Conservation (phyloP, 2,329 filamentous ascomycete species). For the Colletotrichum sp. region DNA sequence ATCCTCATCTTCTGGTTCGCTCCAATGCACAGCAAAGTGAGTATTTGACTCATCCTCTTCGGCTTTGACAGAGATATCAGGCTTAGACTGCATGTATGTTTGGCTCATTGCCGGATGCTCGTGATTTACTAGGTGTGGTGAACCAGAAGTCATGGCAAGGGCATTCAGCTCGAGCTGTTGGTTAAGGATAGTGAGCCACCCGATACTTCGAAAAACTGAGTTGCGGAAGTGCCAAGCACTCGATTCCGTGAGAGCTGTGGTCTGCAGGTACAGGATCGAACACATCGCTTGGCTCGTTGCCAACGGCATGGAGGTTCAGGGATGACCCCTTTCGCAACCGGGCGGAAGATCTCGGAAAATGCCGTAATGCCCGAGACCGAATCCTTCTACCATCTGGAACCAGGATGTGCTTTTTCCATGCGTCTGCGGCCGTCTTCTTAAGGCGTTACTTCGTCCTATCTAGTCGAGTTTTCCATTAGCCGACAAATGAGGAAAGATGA, state of each 20-base stretch:
- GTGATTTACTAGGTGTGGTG: background rate
- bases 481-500: background rate
- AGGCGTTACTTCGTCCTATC: background rate
- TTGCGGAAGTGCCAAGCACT: background rate
- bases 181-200: background rate
- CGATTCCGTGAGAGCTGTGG: background rate
- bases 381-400: background rate
- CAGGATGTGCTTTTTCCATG: background rate
- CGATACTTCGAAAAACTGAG: background rate
- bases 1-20: slow-evolving; percentile 39
- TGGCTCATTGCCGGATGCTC: background rate
- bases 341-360: background rate
- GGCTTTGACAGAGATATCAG: background rate
- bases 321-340: background rate
- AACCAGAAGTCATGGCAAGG: background rate
- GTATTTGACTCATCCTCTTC: no score
- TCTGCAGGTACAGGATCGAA: background rate
- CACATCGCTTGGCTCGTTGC: background rate
- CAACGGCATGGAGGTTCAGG: background rate
- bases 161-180: background rate
- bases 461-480: background rate
- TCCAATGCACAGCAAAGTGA: background rate
- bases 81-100: background rate
- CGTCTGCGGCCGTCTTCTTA: background rate
- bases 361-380: background rate